Base-by-base conservation (phyloP, 2,329 filamentous ascomycete genomes). In the Colletotrichum viniferum region DNA sequence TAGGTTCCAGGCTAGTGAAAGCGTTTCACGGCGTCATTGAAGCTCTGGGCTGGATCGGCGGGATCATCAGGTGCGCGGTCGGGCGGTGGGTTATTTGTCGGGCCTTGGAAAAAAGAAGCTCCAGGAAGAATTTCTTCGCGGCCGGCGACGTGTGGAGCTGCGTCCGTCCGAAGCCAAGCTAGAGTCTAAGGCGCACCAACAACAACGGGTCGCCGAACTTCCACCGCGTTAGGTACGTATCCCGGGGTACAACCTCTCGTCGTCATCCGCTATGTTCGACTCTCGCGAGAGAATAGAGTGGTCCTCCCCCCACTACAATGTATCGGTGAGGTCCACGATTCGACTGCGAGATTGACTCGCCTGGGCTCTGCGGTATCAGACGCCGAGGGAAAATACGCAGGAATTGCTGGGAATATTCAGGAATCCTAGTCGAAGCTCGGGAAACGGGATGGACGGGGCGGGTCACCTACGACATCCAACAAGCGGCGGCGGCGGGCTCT, bases 11-110 rank as follows among this genome's bases (percentile, higher is more conserved):
- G 36, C 58, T 65, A 64, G 56, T 36, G 63, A 38, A 55, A 73
- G 30, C 63, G 63, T 64, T 68, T 75, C 73, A 75, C 69, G 43
- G 69, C 73, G 73, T 75, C 73, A 75, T 73, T 73, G 69, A 68
- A 56, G 69, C 34, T 68, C 63, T 73, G 32, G 73, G 26, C 34
- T 60, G 18, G 69, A 73, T 68, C 63, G 63, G 71, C 56, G 28
- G 73, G 56, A 73, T 73, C 73, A 68, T 67, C 43, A 68, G 73
- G 62, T 73, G 69, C 63, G 56, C 52, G 56, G n/a, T 21, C 14
- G 16, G 21, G 55, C 34, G 69, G 63, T 56, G 63, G 43, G 21
- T 58, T 75, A 43, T 69, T 61, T 43, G 13, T 62, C 72, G 69
- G 73, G 43, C 28, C 69, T 75, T 56, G 73, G 58, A 75, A 73